Evolutionary conservation across 139 green algal genomes (phyloP), one percentile per base, ranked within the genome.

Genomic region (Micractinium sp.): DNA sequence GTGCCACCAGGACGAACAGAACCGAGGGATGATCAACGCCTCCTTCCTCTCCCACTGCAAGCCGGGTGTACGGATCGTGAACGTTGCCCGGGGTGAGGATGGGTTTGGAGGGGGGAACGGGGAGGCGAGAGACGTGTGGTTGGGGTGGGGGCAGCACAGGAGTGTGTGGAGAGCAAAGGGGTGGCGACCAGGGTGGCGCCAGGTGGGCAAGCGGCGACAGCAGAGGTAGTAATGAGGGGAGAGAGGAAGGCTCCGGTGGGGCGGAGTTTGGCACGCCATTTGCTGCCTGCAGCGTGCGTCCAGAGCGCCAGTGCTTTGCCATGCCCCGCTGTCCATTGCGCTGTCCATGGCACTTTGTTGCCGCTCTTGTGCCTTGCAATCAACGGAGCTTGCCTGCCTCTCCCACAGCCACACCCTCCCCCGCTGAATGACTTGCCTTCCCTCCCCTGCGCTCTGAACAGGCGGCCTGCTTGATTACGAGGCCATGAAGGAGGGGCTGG

Each of bases 381-480:
- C n/a, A 39, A 3, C 73, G 31, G 29, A 23, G 73, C 73, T 61
- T 56, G 12, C 3, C 22, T 22, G 38, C 0, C 3, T 7, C 22
- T 22, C 13, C 14, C 19, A 33, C 18, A 35, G 38, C 76, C 19
- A 23, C 13, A 36, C 78, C 19, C 27, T 36, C 14, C 22, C 29
- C 25, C 75, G 27, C 35, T 35, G 3, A 19, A 0, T 39, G 0
- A 14, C 22, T 36, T 29, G 23, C 18, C 19, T 1, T 39, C 0
- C 27, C 23, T 74, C 25, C 25, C 16, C 29, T 77, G 86, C n/a
- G n/a, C n/a, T n/a, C n/a, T n/a, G n/a, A n/a, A n/a, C 73, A 94
- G 95, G 95, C 3, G 93, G 93, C 3, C 85, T 97, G 80, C 85
- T 97, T 14, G 90, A 97, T 23, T 93, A 95, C 47, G 82, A 87